Evolutionary conservation across 2,329 filamentous ascomycete genomes (phyloP).

Genomic region (Pyrenophora tritici-repentis): DNA sequence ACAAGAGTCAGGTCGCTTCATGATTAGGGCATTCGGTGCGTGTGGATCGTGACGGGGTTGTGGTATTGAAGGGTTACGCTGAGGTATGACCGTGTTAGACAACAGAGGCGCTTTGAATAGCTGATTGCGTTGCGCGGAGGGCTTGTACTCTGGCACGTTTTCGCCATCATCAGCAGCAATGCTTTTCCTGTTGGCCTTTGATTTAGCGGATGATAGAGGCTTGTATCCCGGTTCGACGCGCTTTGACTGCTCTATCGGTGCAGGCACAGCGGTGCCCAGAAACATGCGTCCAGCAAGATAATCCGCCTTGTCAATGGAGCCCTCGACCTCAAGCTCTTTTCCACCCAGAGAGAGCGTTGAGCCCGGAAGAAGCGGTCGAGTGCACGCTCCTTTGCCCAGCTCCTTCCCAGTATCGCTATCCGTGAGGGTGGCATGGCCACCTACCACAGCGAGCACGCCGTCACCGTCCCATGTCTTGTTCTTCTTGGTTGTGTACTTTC

Average conservation of each 20-base stretch:
- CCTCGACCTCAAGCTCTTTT: constrained; percentile 72
- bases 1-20: constrained; percentile 63
- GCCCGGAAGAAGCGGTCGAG: constrained; percentile 63
- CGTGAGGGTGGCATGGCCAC: constrained; percentile 64
- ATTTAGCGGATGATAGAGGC: constrained; percentile 12
- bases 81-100: constrained; percentile 56
- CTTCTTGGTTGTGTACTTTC: constrained; percentile 72
- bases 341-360: constrained; percentile 66
- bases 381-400: constrained; percentile 63
- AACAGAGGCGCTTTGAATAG: constrained; percentile 68
- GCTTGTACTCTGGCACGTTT: constrained; percentile 47
- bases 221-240: constrained; percentile 23
- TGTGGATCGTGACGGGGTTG: constrained; percentile 69
- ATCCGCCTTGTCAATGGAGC: constrained; percentile 63
- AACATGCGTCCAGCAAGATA: constrained; percentile 58
- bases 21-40: constrained; percentile 65
- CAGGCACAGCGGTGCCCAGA: constrained; percentile 34
- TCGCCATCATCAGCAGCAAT: constrained; percentile 34
- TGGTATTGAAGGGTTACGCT: constrained; percentile 54
- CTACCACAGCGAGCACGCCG: constrained; percentile 63
- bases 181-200: constrained; percentile 20
- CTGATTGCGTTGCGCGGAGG: constrained; percentile 48
- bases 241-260: constrained; percentile 27
- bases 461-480: constrained; percentile 80
- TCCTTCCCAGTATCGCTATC: constrained; percentile 65